phyloP scores from a whole-genome alignment of 1,139 yeast species.

The Meyerozyma smithsonii region DNA sequence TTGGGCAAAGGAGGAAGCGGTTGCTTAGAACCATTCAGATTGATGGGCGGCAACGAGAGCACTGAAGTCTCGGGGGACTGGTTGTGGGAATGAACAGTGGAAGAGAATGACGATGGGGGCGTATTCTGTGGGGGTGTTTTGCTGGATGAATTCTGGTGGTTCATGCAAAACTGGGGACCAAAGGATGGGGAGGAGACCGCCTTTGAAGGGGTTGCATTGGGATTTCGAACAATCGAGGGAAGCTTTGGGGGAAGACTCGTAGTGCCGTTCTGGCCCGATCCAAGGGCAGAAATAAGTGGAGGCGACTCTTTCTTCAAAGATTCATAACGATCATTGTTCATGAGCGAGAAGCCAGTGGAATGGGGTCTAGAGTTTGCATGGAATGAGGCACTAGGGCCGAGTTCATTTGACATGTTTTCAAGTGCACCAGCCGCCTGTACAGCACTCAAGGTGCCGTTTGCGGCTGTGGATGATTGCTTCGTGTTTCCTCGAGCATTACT shows the following conservation, averaged over 20 bases:
- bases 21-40: conserved; percentile 18
- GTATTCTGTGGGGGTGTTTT: conserved; percentile 5
- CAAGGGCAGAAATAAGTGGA: conserved; percentile 4
- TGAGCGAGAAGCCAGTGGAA: conserved; percentile 27
- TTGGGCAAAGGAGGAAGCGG: conserved; percentile 25
- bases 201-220: conserved; percentile 8
- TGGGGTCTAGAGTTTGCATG: conserved; percentile 13
- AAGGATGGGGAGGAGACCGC: conserved; percentile 34
- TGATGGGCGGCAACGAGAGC: conserved; percentile 35
- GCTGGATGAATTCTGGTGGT: conserved; percentile 6
- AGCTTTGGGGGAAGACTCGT: conserved; percentile 21
- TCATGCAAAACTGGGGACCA: conserved; percentile 39
- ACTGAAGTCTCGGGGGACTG: conserved; percentile 17
- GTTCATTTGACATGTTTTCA: conserved; percentile 48
- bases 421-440: conserved; percentile 57
- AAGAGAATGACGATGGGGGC: conserved; percentile 9
- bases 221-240: conserved; percentile 27
- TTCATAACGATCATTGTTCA: conserved; percentile 16
- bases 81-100: conserved; percentile 15
- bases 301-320: conserved; percentile 8
- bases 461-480: conserved; percentile 8
- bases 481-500: conserved; percentile 30
- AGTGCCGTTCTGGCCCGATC: not conserved
- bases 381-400: conserved; percentile 44
- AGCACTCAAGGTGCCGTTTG: conserved; percentile 16